Evolutionary conservation across 805 yeast species (phyloP).

Genomic region (Nakazawaea holstii): DNA sequence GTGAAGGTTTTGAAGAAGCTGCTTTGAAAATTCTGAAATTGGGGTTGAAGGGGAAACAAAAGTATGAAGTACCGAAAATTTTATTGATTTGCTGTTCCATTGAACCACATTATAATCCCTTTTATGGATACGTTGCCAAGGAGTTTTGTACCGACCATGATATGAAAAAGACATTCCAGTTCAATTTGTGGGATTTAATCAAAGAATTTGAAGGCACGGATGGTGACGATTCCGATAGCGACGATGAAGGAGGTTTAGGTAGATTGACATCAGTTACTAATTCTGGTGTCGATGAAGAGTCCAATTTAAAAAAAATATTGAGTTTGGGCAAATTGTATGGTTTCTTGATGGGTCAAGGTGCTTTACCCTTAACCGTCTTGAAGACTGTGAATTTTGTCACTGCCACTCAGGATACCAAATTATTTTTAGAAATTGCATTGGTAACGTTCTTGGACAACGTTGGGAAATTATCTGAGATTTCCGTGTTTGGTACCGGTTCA

Average conservation of each 20-base stretch:
- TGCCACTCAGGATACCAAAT: constrained; percentile 49
- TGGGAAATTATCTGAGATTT: constrained; percentile 56
- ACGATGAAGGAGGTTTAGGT: constrained; percentile 22
- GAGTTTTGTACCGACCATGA: constrained; percentile 73
- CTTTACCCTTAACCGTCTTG: constrained; percentile 67
- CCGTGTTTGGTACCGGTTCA: constrained; percentile 38
- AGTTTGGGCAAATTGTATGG: constrained; percentile 84
- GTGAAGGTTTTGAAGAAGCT: constrained; percentile 87
- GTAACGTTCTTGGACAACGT: constrained; percentile 60
- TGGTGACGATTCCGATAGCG: constrained; percentile 40
- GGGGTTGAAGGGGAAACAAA: constrained; percentile 71
- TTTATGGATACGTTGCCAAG: constrained; percentile 74
- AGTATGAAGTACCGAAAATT: constrained; percentile 82
- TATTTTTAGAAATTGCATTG: constrained; percentile 71
- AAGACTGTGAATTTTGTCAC: constrained; percentile 71
- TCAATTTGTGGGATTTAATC: constrained; percentile 81
- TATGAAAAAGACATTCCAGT: constrained; percentile 79
- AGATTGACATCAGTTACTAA: constrained; percentile 17
- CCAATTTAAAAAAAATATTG: constrained; percentile 51
- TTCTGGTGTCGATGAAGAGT: constrained; percentile 44
- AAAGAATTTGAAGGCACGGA: constrained; percentile 60
- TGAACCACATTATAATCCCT: constrained; percentile 85
- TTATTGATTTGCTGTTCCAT: constrained; percentile 79
- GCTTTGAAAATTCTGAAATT: constrained; percentile 76
- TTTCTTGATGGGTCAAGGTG: constrained; percentile 62